Base-by-base conservation (phyloP, 352 stramenopile genomes). In the Globisporangium spinosum region DNA sequence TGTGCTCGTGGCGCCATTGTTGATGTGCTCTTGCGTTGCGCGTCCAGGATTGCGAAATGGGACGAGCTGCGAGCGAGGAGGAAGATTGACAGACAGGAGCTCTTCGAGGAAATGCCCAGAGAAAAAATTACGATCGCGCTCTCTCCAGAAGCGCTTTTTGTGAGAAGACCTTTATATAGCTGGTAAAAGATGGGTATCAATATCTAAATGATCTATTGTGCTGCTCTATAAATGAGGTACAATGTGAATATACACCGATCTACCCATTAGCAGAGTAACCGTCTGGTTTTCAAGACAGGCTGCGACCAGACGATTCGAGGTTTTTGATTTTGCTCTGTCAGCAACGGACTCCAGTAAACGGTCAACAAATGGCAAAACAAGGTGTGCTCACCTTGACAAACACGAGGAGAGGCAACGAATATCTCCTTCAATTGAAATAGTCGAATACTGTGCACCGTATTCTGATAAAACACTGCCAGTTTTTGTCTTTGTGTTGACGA, bases 31-130 rank as follows among this genome's bases (percentile, higher is more conserved):
- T 10, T 27, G 55, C 20, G 56, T 25, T 60, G 54, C 8, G 29
- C 29, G 23, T 22, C 13, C 23, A 38, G 13, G 56, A 62, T 62
- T 62, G 56, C 56, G 56, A 62, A 62, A 62, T 62, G 56, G n/a
- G 10, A 32, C 56, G 2, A 27, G 10, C 38, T 45, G 17, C 1
- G 15, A 29, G 35, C 2, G 17, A 29, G 45, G 8, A 15, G 47
- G 8, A 15, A 38, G 29, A 45, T 45, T 45, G 38, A 20, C 38
- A 45, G 35, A 61, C 15, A 35, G 43, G 32, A 47, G 56, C 56
- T 49, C 10, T 62, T 62, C 32, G 56, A 62, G n/a, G 56, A 49
- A 62, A 62, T 49, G 32, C n/a, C 22, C 32, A 25, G 35, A 23
- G 56, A 25, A 29, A 25, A n/a, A 27, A 12, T 23, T 22, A 32